Base-by-base conservation (phyloP, 2,329 filamentous ascomycete genomes). In the Dactylellina drechsleri region DNA sequence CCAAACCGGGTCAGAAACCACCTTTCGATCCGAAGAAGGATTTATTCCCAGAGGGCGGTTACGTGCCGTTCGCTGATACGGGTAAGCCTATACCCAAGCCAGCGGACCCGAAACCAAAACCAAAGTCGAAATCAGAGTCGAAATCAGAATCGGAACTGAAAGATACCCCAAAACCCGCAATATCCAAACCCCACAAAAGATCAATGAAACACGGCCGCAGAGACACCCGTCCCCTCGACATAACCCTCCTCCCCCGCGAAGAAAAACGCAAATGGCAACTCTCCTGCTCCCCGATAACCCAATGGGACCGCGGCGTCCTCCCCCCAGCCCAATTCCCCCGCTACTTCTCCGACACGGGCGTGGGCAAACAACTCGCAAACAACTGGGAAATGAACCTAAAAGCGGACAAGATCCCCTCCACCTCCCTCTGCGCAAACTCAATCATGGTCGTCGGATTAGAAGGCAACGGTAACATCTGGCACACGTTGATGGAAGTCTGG, bases 401-500 rank as follows among this genome's bases (percentile, higher is more conserved):
- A 20, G 75, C 28, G 60, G 78, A 58, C 57, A 64, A 40, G 31
- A 41, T 26, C 13, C 20, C 65, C 43, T 26, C 41, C 53, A 16
- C 40, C 54, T 36, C 65, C 23, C 23, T 23, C 36, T 73, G 68
- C 60, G 49, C 54, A 1, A 66, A 70, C 12, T 78, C 77, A 61
- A 77, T 79, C n/a, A 77, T 80, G 65, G 47, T 81, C 7, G 78
- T 79, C 10, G 66, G 75, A 41, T 71, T 79, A 3, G 80, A 81
- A 66, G 76, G 76, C 28, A 79, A 79, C 57, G 60, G 66, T n/a
- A 80, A 81, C 66, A 54, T 80, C 23, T 81, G 78, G 77, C 80
- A 80, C 52, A 79, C 79, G 54, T 52, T 79, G 23, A 78, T 80
- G 77, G 79, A 80, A 74, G 64, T 80, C 8, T 79, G 79, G 79